Evolutionary conservation across 2,329 filamentous ascomycete species (phyloP).

Genomic region (Fusarium sp.): DNA sequence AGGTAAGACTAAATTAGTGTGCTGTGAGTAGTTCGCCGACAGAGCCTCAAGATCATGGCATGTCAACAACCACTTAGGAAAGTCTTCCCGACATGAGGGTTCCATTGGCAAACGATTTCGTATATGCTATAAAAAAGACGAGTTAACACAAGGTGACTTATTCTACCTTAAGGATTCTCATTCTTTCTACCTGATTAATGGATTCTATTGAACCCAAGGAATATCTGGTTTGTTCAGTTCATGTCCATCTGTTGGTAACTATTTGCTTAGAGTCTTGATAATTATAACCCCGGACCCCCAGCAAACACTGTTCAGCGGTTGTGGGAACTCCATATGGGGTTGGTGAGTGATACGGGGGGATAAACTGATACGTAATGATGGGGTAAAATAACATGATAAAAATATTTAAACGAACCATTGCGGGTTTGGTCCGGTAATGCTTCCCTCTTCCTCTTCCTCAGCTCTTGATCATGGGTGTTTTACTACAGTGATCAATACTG

Average conservation of each 20-base stretch:
- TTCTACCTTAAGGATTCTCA: not conserved
- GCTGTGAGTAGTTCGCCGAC: not conserved
- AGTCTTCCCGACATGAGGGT: not conserved
- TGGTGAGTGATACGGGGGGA: constrained; percentile 11
- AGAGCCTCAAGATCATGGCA: constrained; percentile 6
- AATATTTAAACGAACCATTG: constrained; percentile 25
- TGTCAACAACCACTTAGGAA: not conserved
- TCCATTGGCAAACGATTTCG: not conserved
- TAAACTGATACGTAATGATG: constrained; percentile 43
- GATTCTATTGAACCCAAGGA: not conserved
- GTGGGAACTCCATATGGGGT: constrained; percentile 14
- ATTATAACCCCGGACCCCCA: not conserved
- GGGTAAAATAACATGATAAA: constrained; percentile 38
- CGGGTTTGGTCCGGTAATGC: constrained; percentile 2
- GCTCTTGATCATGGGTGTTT: not conserved
- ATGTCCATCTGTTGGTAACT: not conserved
- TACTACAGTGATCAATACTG: too few relatives aligned
- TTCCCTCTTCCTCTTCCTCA: not conserved
- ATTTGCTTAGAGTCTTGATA: not conserved
- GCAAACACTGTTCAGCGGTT: not conserved
- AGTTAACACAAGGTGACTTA: not conserved
- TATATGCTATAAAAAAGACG: not conserved
- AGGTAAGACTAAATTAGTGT: constrained; percentile 6
- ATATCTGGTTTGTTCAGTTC: not conserved
- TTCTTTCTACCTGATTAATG: not conserved